Evolutionary conservation across 495 filamentous ascomycete species (phyloP), one percentile per base, ranked within the genome.

Genomic region (Aspergillus bertholletiae): DNA sequence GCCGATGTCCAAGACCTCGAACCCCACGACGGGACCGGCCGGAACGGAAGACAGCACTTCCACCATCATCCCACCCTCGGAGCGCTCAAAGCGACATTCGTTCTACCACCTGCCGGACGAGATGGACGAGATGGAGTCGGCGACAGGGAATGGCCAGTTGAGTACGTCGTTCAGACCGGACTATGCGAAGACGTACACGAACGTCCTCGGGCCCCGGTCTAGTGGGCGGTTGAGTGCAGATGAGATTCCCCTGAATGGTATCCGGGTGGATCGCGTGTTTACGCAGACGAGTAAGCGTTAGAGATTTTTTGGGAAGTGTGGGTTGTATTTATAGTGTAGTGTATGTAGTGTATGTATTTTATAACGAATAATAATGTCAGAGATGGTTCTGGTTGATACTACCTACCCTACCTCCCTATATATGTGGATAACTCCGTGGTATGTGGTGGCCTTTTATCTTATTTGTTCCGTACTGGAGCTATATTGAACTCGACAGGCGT

Each of bases 211-310:
- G n/a, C 20, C 22, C 18, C 48, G 46, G 27, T 39, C 8, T n/a
- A 35, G 30, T 24, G 34, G 43, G 18, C 41, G 32, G 3, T 30
- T 52, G 17, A 57, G 57, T 34, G 59, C 24, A 6, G 65, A 68
- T 55, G 57, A 63, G 50, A 28, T 65, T 58, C 65, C 65, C 0
- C 53, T 65, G 57, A 50, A 60, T 47, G 58, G 54, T 15, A 68
- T 68, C 28, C 45, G 60, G 12, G 62, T 68, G 39, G 51, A 59
- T 20, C 65, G 54, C 46, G 62, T 63, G 12, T 61, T 68, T 58
- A 46, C 46, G 15, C 54, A 71, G 24, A 50, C 23, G 24, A 49
- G n/a, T 34, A 24, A 51, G 17, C 37, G 37, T 34, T 32, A 48
- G n/a, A 28, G 24, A n/a, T n/a, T n/a, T n/a, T n/a, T n/a, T n/a